phyloP scores from a whole-genome alignment of 1,284 basidiomycete genomes.

The Rhizopogon hawkerae region DNA sequence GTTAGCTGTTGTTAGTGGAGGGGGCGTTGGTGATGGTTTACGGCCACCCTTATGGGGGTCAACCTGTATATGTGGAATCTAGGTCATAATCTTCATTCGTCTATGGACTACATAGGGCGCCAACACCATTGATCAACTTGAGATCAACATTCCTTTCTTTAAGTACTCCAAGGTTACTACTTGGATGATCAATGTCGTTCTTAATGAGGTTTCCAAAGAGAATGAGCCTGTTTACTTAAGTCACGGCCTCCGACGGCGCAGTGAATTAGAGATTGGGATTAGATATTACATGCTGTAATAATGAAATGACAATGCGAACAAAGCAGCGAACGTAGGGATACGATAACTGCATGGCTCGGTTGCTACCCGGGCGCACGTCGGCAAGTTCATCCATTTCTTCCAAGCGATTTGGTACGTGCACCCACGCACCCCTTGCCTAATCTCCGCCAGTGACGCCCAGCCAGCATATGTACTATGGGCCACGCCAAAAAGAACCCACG shows the following conservation, averaged over 20 bases:
- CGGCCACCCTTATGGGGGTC: background rate
- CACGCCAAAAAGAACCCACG: background rate
- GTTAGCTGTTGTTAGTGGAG: no score
- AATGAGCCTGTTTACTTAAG: no score
- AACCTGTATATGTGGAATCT: background rate
- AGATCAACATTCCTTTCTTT: no score
- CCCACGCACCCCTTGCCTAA: background rate
- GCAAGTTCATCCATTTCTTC: background rate
- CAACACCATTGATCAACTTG: no score
- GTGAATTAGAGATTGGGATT: background rate
- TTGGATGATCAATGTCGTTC: no score
- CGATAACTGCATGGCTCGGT: background rate
- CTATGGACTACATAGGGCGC: no score
- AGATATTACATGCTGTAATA: background rate
- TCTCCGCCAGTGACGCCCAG: no score
- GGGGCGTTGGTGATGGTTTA: conserved; percentile 9
- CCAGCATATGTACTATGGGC: background rate
- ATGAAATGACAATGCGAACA: background rate
- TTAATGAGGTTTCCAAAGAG: no score
- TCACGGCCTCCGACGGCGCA: no score
- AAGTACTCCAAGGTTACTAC: no score
- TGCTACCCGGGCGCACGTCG: background rate
- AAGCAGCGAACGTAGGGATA: background rate
- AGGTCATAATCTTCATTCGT: no score
- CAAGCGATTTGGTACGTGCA: background rate